Evolutionary conservation across 2,329 filamentous ascomycete species (phyloP).

Genomic region (Talaromyces funiculosus): DNA sequence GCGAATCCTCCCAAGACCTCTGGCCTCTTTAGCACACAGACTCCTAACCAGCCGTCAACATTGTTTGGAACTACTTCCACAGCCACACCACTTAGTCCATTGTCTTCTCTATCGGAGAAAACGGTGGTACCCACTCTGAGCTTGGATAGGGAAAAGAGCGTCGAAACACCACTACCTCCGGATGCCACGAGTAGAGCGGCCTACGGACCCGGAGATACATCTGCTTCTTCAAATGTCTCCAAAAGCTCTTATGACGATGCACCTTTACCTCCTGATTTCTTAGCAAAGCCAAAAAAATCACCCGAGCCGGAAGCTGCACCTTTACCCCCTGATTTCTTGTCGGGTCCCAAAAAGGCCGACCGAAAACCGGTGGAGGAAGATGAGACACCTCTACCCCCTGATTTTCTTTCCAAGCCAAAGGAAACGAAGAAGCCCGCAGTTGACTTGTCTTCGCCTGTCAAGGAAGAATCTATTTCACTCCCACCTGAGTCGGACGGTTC

Average conservation of each 20-base stretch:
- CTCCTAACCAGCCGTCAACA: constrained; percentile 27
- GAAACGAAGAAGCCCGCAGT: constrained; percentile 15
- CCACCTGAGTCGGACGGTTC: constrained; percentile 31
- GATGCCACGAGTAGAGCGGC: constrained; percentile 43
- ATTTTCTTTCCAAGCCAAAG: constrained; percentile 17
- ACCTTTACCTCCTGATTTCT: constrained; percentile 30
- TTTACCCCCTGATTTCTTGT: constrained; percentile 18
- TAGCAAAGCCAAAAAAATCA: constrained; percentile 4
- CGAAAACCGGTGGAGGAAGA: constrained; percentile 13
- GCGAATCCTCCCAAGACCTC: constrained; percentile 25
- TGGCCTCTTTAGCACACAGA: constrained; percentile 30
- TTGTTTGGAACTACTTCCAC: constrained; percentile 25
- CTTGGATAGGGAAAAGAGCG: constrained; percentile 28
- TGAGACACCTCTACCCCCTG: constrained; percentile 23
- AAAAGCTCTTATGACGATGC: constrained; percentile 38
- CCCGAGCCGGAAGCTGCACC: constrained; percentile 16
- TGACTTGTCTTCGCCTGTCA: constrained; percentile 20
- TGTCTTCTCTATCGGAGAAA: constrained; percentile 30
- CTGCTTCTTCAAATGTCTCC: constrained; percentile 41
- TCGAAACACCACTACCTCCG: constrained; percentile 41
- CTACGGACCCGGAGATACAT: constrained; percentile 46
- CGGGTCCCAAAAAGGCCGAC: constrained; percentile 14
- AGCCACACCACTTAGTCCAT: constrained; percentile 22
- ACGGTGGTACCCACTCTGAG: constrained; percentile 24
- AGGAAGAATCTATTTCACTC: constrained; percentile 26